Evolutionary conservation across 805 yeast species (phyloP), one percentile per base, ranked within the genome.

Genomic region (Diddensiella transvaalensis): DNA sequence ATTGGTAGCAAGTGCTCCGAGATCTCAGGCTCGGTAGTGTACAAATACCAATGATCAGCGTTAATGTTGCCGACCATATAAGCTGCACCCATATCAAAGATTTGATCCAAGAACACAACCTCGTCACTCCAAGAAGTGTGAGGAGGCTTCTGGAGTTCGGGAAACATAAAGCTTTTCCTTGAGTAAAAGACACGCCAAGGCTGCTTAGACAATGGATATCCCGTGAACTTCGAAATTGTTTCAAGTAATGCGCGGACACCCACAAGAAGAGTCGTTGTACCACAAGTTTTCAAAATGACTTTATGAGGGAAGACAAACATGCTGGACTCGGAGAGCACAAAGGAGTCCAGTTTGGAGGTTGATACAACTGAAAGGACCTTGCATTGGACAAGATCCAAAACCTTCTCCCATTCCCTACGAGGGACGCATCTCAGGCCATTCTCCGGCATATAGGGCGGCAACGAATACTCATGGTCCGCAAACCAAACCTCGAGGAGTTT

Each of bases 401-500:
- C 72, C 18, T 72, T 67, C 44, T 82, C 85, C 88, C 96, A 87
- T 47, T 75, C 75, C 3, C 69, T 70, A 42, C 83, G 73, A 0
- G 87, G 81, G 49, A 91, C 80, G 10, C 75, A 68, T 55, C 95
- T 71, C 49, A 75, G 29, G 78, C 87, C 63, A 44, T 53, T 26
- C 63, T 53, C n/a, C 6, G 60, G 53, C 60, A 67, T 61, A 10
- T 71, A 64, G 22, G 58, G 26, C 1, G 78, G 77, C 17, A 74
- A 58, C n/a, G 65, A 56, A 22, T 62, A 50, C 36, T 70, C 71
- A 33, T 73, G 66, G 10, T 83, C 77, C 58, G 82, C 81, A 63
- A 89, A 82, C 96, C 96, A 90, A 50, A 91, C 73, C 65, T 91
- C 96, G 37, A 93, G 73, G 49, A 91, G 73, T 67, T 91, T 93